Evolutionary conservation across 208 protist genomes (phyloP).

Genomic region (Leishmania lainsoni): DNA sequence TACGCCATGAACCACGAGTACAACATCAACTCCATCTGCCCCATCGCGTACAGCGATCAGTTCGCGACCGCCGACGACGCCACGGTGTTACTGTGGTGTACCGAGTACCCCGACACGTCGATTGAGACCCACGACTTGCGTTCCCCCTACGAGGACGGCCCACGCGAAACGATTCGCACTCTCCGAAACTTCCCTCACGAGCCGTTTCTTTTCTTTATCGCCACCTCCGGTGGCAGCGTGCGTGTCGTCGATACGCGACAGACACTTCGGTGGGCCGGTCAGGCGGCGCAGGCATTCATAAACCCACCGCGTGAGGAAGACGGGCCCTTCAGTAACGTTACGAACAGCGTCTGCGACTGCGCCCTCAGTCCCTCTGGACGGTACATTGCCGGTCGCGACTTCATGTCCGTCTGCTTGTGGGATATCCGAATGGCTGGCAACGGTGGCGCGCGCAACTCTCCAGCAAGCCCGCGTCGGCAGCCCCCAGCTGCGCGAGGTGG

Average conservation of each 20-base stretch:
- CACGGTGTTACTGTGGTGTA: constrained; percentile 86
- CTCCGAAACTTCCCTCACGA: constrained; percentile 75
- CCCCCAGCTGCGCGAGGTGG: not conserved
- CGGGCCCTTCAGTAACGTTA: constrained; percentile 54
- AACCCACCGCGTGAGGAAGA: constrained; percentile 56
- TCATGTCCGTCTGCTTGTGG: constrained; percentile 83
- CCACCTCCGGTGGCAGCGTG: constrained; percentile 72
- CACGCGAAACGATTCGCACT: constrained; percentile 60
- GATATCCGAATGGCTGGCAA: constrained; percentile 66
- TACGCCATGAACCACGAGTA: constrained; percentile 89
- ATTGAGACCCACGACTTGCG: constrained; percentile 81
- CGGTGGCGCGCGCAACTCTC: constrained; percentile 23
- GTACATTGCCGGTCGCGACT: constrained; percentile 82
- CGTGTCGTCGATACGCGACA: constrained; percentile 84
- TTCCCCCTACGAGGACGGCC: constrained; percentile 53
- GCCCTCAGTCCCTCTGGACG: constrained; percentile 82
- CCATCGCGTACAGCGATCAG: constrained; percentile 68
- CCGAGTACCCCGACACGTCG: constrained; percentile 83
- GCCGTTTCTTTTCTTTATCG: constrained; percentile 84
- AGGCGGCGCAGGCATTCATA: constrained; percentile 62
- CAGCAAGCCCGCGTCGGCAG: constrained; percentile 22
- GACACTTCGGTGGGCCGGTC: constrained; percentile 69
- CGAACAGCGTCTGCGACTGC: constrained; percentile 78
- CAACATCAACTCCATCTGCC: constrained; percentile 84
- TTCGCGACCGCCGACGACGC: constrained; percentile 88